These are phyloP conservation scores for Cutaneotrichosporon dermatis DNA, from an alignment of 1,284 basidiomycete species.

Conservation along the genomic window DNA sequence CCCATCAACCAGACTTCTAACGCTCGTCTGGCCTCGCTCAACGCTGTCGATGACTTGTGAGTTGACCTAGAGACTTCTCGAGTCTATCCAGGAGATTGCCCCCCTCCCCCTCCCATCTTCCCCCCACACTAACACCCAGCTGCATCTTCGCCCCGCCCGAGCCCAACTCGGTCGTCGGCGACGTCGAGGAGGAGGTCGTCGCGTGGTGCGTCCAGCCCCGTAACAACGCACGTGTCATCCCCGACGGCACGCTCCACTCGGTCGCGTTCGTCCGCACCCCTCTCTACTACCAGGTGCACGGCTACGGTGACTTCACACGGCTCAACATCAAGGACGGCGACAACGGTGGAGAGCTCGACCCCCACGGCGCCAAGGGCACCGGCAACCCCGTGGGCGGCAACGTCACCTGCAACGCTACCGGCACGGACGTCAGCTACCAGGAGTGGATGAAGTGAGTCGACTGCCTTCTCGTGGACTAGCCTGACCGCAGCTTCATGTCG, in stretches of 20 bases:
- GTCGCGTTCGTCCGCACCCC: slow-evolving; percentile 54
- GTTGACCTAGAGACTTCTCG: slow-evolving; percentile 6
- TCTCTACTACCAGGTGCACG: slow-evolving; percentile 53
- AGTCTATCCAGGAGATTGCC: no score
- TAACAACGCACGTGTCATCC: slow-evolving; percentile 54
- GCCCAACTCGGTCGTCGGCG: slow-evolving; percentile 49
- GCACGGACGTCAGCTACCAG: slow-evolving; percentile 52
- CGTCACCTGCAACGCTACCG: slow-evolving; percentile 53
- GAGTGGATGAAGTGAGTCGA: slow-evolving; percentile 52
- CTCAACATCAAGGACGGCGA: slow-evolving; percentile 50
- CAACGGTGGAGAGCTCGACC: slow-evolving; percentile 52
- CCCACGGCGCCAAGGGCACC: slow-evolving; percentile 50
- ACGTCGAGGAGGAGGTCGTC: slow-evolving; percentile 54
- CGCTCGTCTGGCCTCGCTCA: slow-evolving; percentile 45
- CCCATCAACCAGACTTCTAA: slow-evolving; percentile 47
- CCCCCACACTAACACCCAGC: slow-evolving; percentile 18
- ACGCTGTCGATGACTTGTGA: slow-evolving; percentile 47
- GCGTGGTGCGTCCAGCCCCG: slow-evolving; percentile 57
- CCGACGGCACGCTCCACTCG: slow-evolving; percentile 51
- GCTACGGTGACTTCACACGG: slow-evolving; percentile 50
- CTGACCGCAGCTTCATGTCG: slow-evolving; percentile 44
- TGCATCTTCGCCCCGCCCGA: slow-evolving; percentile 54
- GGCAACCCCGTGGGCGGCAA: slow-evolving; percentile 56
- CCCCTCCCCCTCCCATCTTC: no score
- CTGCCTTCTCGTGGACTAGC: neutral